These are phyloP conservation scores for Microbotryum silenes-acaulis DNA, from an alignment of 1,284 basidiomycete species.

Conservation along the genomic window DNA sequence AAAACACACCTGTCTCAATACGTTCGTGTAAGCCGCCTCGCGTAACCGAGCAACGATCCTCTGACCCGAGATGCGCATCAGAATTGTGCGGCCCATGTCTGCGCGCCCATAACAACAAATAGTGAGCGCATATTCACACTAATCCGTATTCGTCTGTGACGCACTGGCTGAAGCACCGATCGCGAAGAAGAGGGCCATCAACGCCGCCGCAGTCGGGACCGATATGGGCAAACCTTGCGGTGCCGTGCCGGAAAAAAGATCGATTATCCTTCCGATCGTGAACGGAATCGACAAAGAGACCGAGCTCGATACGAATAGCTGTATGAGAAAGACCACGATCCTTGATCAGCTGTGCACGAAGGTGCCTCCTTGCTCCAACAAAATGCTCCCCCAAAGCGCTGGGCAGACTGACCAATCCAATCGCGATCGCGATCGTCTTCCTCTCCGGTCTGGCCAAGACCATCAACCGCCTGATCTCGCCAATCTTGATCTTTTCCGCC, in stretches of 20 bases:
- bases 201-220: conserved; percentile 67
- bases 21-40: conserved; percentile 69
- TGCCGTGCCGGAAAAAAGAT: conserved; percentile 53
- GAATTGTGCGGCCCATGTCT: conserved; percentile 74
- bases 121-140: background rate
- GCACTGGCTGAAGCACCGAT: conserved; percentile 67
- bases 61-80: conserved; percentile 82
- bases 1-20: conserved; percentile 65
- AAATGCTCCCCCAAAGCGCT: conserved; percentile 46
- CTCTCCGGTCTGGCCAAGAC: conserved; percentile 69
- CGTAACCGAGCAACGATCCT: conserved; percentile 85
- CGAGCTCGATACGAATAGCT: conserved; percentile 42
- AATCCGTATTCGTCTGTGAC: background rate
- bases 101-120: background rate
- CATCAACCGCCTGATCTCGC: conserved; percentile 30
- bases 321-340: background rate
- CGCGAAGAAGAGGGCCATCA: conserved; percentile 73
- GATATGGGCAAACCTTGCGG: conserved; percentile 48
- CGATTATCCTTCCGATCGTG: conserved; percentile 82
- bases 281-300: conserved; percentile 88
- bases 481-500: conserved; percentile 24
- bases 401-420: conserved; percentile 48
- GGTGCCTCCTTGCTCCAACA: background rate
- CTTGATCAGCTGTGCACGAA: background rate
- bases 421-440: conserved; percentile 61